Percentiles rank a stretch among this genome's conserved stretches.
These are phyloP conservation scores for Diaporthe helianthi DNA, from an alignment of 2,329 filamentous ascomycete species.

Conservation along the genomic window DNA sequence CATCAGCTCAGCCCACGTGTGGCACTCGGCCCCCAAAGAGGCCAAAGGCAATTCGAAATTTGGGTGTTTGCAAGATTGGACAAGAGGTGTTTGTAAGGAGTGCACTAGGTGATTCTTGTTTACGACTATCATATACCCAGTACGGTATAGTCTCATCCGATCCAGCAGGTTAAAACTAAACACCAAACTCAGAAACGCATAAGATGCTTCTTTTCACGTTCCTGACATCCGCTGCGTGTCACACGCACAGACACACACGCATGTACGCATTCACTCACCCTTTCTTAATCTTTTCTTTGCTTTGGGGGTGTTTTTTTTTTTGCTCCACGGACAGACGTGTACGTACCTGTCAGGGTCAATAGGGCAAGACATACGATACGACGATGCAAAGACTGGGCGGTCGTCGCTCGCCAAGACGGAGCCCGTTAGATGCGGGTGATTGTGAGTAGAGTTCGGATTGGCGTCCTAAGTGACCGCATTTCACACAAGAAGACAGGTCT, in stretches of 20 bases:
- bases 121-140: not conserved
- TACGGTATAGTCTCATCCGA: not conserved
- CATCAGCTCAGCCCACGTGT: not conserved
- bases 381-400: constrained; percentile 1
- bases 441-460: not conserved
- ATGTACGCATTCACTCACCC: not conserved
- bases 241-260: not conserved
- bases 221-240: constrained; percentile 6
- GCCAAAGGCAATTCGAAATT: not conserved
- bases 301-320: too few relatives aligned
- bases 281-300: not conserved
- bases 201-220: constrained; percentile 5
- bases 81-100: not conserved
- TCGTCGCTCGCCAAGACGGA: not conserved
- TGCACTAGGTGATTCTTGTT: not conserved
- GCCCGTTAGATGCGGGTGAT: not conserved
- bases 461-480: not conserved
- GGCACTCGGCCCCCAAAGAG: not conserved
- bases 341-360: not conserved
- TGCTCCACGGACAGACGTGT: not conserved
- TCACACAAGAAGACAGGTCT: not conserved
- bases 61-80: not conserved
- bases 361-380: not conserved
- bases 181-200: constrained; percentile 16
- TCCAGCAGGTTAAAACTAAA: constrained; percentile 5